Base-by-base conservation (phyloP, 2,329 filamentous ascomycete genomes). In the Alternaria postmessia region DNA sequence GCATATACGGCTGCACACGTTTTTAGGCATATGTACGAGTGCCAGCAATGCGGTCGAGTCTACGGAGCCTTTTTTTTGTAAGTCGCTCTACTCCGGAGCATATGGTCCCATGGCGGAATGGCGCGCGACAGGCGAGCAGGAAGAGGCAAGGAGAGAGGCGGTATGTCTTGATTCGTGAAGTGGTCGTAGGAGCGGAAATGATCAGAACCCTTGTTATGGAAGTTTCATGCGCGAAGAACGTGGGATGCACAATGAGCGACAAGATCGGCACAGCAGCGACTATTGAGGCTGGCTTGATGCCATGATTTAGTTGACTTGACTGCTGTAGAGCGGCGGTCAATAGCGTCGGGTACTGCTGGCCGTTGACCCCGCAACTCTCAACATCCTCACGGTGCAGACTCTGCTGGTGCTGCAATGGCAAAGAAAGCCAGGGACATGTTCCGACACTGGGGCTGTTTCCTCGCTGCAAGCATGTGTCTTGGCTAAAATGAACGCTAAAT, bases 141-240 rank as follows among this genome's bases (percentile, higher is more conserved):
- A 51, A 62, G 34, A 41, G 44, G 47, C 62, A 55, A 46, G 53
- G 51, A 55, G 43, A 61, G 55, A 44, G 58, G 66, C 61, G 65
- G 63, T 48, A 62, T 58, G 59, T 48, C 56, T 56, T 69, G 68
- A 72, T 72, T 71, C 65, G 68, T 66, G 58, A 69, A 46, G 44
- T 49, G 48, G 36, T 57, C 49, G 61, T 57, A 63, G 62, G 58
- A 67, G 63, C 63, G 64, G 65, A 67, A 60, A 65, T 69, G 69
- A 70, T 65, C 60, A 63, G 57, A 51, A 68, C 53, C 69, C 68
- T 65, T 64, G 59, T 62, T 62, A 55, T 64, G 46, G 46, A 36
- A 49, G 65, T 67, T 68, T 68, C 65, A 72, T 59, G 59, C 46
- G 52, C 38, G 34, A 38, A 51, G 43, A 51, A 51, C 20, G 49